Evolutionary conservation across 2,329 filamentous ascomycete species (phyloP).

Genomic region (Stagonosporopsis tanaceti): DNA sequence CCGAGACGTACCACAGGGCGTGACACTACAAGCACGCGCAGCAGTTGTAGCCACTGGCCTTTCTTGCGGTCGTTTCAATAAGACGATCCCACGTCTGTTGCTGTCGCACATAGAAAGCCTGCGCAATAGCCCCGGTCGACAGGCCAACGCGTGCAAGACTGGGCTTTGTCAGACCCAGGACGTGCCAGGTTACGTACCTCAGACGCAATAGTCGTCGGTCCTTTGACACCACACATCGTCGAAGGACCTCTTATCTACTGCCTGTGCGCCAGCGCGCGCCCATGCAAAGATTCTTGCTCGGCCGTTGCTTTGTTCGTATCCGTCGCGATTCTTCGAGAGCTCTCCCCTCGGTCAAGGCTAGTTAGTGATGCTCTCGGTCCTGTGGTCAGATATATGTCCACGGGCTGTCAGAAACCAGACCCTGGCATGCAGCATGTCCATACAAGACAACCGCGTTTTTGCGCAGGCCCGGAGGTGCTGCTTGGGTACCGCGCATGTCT

Average conservation of each 20-base stretch:
- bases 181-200: background rate
- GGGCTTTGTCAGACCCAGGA: background rate
- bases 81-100: background rate
- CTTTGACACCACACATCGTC: background rate
- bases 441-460: background rate
- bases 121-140: background rate
- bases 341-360: no score
- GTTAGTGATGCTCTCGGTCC: no score
- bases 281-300: background rate
- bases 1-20: background rate
- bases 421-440: background rate
- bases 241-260: background rate
- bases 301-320: background rate
- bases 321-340: background rate
- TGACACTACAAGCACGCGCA: conserved; percentile 5
- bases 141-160: background rate
- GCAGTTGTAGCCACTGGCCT: background rate
- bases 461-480: background rate
- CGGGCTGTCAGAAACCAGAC: background rate
- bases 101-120: background rate
- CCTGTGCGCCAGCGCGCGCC: background rate
- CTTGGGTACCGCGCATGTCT: background rate
- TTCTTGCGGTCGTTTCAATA: background rate
- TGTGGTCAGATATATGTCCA: no score
- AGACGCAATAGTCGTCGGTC: background rate